Conservation (phyloP, 345 rosid genomes). For the Gossypium turneri region DNA sequence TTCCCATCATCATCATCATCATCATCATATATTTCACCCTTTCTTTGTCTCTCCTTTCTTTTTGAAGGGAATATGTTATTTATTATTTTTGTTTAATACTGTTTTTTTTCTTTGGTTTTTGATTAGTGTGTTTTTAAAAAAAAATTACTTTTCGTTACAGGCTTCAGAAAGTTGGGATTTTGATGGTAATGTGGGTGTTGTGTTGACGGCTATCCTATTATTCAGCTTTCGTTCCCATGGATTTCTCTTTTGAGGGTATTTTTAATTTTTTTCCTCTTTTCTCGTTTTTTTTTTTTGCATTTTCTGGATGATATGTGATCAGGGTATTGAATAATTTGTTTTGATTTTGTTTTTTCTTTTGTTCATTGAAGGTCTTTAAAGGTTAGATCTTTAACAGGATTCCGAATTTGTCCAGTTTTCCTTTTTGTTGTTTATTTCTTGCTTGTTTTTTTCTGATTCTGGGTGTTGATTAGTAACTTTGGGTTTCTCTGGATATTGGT, state of each 20-base stretch:
- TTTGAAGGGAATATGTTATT: not conserved
- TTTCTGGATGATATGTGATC: not conserved
- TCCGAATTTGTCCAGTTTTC: not conserved
- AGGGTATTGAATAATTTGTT: not conserved
- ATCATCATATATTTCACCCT: not conserved
- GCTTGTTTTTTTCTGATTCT: not conserved
- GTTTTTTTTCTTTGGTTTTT: not conserved
- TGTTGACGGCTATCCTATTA: conserved; percentile 11
- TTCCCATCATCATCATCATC: conserved; percentile 1
- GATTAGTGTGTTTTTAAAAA: conserved; percentile 1
- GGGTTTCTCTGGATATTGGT: not conserved
- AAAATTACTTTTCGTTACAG: conserved; percentile 7
- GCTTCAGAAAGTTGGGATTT: conserved; percentile 12
- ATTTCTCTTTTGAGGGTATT: conserved; percentile 13
- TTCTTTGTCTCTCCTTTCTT: not conserved
- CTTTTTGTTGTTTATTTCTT: too few relatives aligned
- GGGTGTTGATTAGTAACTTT: conserved; percentile 12
- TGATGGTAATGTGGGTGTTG: conserved; percentile 16
- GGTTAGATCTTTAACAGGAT: conserved; percentile 6
- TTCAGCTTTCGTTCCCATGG: conserved; percentile 14
- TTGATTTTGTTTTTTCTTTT: not conserved
- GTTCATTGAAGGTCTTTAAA: not conserved
- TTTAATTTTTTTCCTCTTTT: not conserved
- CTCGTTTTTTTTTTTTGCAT: not conserved
- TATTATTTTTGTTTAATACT: not conserved